Base-by-base conservation (phyloP, 805 yeast species). In the Wickerhamomyces sydowiorum region DNA sequence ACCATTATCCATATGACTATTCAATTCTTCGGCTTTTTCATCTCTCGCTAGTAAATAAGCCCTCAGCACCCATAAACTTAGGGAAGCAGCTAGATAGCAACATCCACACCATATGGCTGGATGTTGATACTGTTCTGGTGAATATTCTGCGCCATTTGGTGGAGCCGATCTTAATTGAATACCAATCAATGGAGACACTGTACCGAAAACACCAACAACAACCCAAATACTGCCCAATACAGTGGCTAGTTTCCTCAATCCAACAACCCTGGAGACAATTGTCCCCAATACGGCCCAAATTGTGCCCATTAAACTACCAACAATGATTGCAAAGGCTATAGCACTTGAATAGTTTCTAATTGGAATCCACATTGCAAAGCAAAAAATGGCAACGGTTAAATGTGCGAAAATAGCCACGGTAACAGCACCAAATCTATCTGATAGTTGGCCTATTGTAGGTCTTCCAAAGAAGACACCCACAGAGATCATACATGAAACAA, bases 121-220 rank as follows among this genome's bases (percentile, higher is more conserved):
- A 46, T 75, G 52, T 19, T 60, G 52, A 59, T 79, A 82, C 50
- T 73, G 78, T 8, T 63, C 57, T 7, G 80, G 73, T 32, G 65
- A 66, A 20, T 56, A 57, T 1, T 37, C 29, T 7, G 54, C 53
- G 1, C 67, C 71, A 19, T 52, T 47, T n/a, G 51, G 37, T 4
- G 50, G 35, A 5, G 44, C 24, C 4, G 57, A 45, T 43, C 76
- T 76, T 37, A 80, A 62, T 10, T 70, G 59, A 15, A 78, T 65
- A 6, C 86, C 86, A 45, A 81, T 72, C 19, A 80, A 69, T 1
- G 86, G 86, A 1, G 86, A 71, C 1, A 68, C 72, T n/a, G 76
- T 57, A 2, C 78, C 77, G 25, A 75, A 63, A 0, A 62, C 44
- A 8, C 82, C 86, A 36, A 72, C 52, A 28, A 70, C 58, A 13